phyloP scores from a whole-genome alignment of 2,329 filamentous ascomycete species.

The Tolypocladium pustulatum region DNA sequence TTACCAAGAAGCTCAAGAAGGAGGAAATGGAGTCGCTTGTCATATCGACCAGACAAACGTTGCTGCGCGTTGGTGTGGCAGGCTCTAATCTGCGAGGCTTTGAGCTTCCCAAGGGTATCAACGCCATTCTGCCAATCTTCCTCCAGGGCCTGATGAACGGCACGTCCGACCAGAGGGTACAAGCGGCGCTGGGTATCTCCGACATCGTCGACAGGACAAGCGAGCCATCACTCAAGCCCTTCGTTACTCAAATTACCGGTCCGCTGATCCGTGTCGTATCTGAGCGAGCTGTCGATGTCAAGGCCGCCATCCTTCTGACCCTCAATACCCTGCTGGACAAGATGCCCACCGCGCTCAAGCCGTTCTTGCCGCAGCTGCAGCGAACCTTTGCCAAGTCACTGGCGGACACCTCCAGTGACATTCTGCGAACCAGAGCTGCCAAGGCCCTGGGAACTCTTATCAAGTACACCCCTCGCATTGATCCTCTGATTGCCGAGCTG shows the following conservation, averaged over 20 bases:
- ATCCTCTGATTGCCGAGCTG: slow-evolving; percentile 84
- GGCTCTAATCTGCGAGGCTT: slow-evolving; percentile 83
- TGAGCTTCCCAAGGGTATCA: slow-evolving; percentile 89
- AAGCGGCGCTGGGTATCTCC: slow-evolving; percentile 85
- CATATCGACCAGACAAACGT: slow-evolving; percentile 70
- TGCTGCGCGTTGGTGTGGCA: slow-evolving; percentile 80
- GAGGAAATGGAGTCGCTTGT: slow-evolving; percentile 97
- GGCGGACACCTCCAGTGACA: slow-evolving; percentile 84
- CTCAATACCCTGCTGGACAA: slow-evolving; percentile 94
- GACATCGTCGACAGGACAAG: slow-evolving; percentile 92
- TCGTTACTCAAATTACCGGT: slow-evolving; percentile 94
- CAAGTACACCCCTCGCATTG: slow-evolving; percentile 87
- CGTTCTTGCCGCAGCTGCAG: slow-evolving; percentile 92
- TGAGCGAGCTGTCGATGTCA: slow-evolving; percentile 91
- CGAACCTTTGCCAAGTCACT: slow-evolving; percentile 94
- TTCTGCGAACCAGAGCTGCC: slow-evolving; percentile 76
- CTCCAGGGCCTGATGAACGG: slow-evolving; percentile 97
- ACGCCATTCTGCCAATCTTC: slow-evolving; percentile 92
- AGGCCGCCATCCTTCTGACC: slow-evolving; percentile 85
- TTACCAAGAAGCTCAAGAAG: slow-evolving; percentile 84
- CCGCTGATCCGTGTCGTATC: slow-evolving; percentile 96
- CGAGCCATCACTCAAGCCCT: slow-evolving; percentile 78
- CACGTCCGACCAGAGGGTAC: slow-evolving; percentile 80
- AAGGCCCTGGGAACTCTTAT: slow-evolving; percentile 93
- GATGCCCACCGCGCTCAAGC: slow-evolving; percentile 90